These are phyloP conservation scores for Furcasterigmium furcatum DNA, from an alignment of 2,329 filamentous ascomycete species.

Conservation along the genomic window DNA sequence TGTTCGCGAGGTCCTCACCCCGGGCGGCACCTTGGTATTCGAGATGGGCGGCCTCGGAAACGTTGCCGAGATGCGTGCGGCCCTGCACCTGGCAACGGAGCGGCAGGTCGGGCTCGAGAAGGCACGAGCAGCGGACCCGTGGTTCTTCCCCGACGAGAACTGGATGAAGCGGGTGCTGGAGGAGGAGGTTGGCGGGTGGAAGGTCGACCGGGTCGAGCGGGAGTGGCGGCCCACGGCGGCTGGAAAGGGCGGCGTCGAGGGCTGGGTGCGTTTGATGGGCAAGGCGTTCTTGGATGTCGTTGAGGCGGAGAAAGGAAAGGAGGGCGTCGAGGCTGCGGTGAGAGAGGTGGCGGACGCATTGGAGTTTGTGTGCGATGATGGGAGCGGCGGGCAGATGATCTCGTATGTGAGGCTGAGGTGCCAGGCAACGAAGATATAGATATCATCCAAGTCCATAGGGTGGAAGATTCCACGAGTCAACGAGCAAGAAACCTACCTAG, in stretches of 20 bases:
- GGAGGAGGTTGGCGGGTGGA: constrained; percentile 41
- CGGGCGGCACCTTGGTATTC: constrained; percentile 58
- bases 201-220: constrained; percentile 51
- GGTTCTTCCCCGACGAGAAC: constrained; percentile 68
- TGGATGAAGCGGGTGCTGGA: constrained; percentile 48
- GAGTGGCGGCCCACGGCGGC: constrained; percentile 63
- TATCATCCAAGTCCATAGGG: no score
- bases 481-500: no score
- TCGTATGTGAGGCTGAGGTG: constrained; percentile 53
- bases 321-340: constrained; percentile 41
- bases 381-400: constrained; percentile 53
- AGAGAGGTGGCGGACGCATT: constrained; percentile 52
- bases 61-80: constrained; percentile 58
- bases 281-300: constrained; percentile 55
- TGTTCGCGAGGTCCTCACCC: constrained; percentile 47
- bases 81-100: constrained; percentile 50
- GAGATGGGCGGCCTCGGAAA: constrained; percentile 73
- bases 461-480: no score
- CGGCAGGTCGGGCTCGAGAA: constrained; percentile 46
- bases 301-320: constrained; percentile 35
- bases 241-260: constrained; percentile 58
- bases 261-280: constrained; percentile 65
- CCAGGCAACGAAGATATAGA: constrained; percentile 36
- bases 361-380: constrained; percentile 49
- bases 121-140: constrained; percentile 53